These are phyloP conservation scores for Paracoccidioides brasiliensis DNA, from an alignment of 2,329 filamentous ascomycete species.

Conservation along the genomic window DNA sequence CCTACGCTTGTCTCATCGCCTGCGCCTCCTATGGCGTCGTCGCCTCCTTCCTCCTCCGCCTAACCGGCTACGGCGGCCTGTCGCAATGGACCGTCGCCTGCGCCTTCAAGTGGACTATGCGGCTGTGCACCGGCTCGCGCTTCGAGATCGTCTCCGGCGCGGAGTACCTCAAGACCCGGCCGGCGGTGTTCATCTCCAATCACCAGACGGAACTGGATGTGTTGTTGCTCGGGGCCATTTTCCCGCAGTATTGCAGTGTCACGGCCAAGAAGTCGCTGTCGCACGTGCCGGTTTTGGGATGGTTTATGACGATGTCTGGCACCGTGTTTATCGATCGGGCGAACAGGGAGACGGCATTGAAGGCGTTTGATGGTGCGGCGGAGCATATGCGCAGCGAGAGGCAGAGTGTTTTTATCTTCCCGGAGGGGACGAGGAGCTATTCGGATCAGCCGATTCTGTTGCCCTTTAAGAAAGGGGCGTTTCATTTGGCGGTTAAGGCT, in stretches of 20 bases:
- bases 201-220: constrained; percentile 96
- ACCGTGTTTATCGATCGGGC: constrained; percentile 91
- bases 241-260: constrained; percentile 82
- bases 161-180: constrained; percentile 53
- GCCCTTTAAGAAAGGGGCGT: constrained; percentile 98
- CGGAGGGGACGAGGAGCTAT: constrained; percentile 86
- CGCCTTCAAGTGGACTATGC: constrained; percentile 69
- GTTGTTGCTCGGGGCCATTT: constrained; percentile 75
- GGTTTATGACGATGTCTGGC: constrained; percentile 83
- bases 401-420: constrained; percentile 47
- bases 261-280: constrained; percentile 82
- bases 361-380: constrained; percentile 74
- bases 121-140: constrained; percentile 57
- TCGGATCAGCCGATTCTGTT: constrained; percentile 65
- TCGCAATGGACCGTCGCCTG: constrained; percentile 77
- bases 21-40: constrained; percentile 61
- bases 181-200: constrained; percentile 84
- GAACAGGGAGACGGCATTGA: constrained; percentile 67
- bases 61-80: constrained; percentile 58
- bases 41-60: constrained; percentile 56
- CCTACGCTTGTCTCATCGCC: constrained; percentile 32
- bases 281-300: constrained; percentile 71
- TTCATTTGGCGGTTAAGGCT: constrained; percentile 88
- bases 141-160: constrained; percentile 60
- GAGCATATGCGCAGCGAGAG: constrained; percentile 58